A percentile compares a stretch with the other conserved stretches of the same genome.
Evolutionary conservation across 208 protist species (phyloP).

Genomic region (Acanthamoeba quina): DNA sequence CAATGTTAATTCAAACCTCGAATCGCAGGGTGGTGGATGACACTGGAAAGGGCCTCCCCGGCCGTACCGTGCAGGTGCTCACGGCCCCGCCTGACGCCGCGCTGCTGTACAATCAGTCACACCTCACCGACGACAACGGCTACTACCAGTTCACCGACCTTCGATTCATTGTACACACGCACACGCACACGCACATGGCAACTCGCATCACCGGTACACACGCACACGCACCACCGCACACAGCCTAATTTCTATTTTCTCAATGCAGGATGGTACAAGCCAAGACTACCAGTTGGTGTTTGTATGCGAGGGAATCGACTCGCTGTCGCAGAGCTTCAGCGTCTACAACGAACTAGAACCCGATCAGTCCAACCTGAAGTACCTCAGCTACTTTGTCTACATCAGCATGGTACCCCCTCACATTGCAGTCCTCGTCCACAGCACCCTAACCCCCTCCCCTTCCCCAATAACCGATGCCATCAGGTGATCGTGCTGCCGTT

Average conservation of each 20-base stretch:
- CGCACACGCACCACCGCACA: too few species aligned
- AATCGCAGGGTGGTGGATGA: conserved; percentile 15
- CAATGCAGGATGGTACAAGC: not conserved
- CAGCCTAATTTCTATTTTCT: not conserved
- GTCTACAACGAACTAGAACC: conserved; percentile 65
- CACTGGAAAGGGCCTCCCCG: not conserved
- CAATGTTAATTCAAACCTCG: too few species aligned
- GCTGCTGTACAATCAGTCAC: not conserved
- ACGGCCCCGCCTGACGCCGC: not conserved
- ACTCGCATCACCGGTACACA: too few species aligned
- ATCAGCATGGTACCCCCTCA: not conserved
- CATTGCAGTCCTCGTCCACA: not conserved
- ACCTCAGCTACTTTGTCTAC: conserved; percentile 64
- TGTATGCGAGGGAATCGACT: not conserved
- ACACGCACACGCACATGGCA: too few species aligned
- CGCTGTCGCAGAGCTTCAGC: not conserved
- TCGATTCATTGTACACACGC: not conserved
- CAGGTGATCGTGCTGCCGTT: not conserved
- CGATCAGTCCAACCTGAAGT: conserved; percentile 1
- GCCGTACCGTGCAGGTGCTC: not conserved
- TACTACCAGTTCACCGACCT: conserved; percentile 50
- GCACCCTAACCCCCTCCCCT: not conserved
- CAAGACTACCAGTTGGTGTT: conserved; percentile 15
- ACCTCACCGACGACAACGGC: conserved; percentile 9
- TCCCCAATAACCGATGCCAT: too few species aligned